A percentile compares a stretch with the other conserved stretches of the same genome.
Conservation (phyloP, 768 basidiomycete genomes). For the Cyclocybe aegerita region DNA sequence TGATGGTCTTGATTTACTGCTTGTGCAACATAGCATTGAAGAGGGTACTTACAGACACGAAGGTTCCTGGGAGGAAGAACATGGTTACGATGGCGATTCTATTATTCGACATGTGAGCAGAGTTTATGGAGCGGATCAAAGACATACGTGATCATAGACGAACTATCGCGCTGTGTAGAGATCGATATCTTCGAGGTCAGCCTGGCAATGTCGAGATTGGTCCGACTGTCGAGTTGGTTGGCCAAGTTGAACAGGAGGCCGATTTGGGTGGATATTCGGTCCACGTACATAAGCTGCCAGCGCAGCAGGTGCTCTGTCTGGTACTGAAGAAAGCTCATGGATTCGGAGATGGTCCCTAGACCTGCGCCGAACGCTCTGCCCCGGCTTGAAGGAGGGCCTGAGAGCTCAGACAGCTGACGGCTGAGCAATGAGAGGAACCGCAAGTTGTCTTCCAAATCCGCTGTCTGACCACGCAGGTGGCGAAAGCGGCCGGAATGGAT, state of each 20-base stretch:
- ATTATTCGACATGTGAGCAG: background rate
- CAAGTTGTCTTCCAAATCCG: too few relatives aligned
- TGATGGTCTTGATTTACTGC: background rate
- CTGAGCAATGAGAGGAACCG: too few relatives aligned
- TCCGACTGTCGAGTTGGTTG: slow-evolving; percentile 1
- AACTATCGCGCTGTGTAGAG: slow-evolving; percentile 4
- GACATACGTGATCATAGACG: slow-evolving; percentile 12
- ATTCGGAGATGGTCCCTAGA: background rate
- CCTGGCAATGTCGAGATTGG: slow-evolving; percentile 6
- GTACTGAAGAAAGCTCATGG: background rate
- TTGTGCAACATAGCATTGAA: background rate
- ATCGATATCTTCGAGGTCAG: slow-evolving; percentile 7
- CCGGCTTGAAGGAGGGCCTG: too few relatives aligned
- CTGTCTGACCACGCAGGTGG: too few relatives aligned
- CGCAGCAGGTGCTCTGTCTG: slow-evolving; percentile 1
- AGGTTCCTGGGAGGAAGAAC: slow-evolving; percentile 11
- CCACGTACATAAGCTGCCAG: background rate
- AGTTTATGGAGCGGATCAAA: too few relatives aligned
- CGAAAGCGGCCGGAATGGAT: too few relatives aligned
- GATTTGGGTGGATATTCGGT: slow-evolving; percentile 1
- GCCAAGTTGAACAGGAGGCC: slow-evolving; percentile 4
- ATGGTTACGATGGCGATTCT: slow-evolving; percentile 10
- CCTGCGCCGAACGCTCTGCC: too few relatives aligned
- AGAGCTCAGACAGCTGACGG: too few relatives aligned
- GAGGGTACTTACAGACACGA: slow-evolving; percentile 6